These are phyloP conservation scores for Camelina sativa DNA, from an alignment of 345 rosid species.

Conservation along the genomic window DNA sequence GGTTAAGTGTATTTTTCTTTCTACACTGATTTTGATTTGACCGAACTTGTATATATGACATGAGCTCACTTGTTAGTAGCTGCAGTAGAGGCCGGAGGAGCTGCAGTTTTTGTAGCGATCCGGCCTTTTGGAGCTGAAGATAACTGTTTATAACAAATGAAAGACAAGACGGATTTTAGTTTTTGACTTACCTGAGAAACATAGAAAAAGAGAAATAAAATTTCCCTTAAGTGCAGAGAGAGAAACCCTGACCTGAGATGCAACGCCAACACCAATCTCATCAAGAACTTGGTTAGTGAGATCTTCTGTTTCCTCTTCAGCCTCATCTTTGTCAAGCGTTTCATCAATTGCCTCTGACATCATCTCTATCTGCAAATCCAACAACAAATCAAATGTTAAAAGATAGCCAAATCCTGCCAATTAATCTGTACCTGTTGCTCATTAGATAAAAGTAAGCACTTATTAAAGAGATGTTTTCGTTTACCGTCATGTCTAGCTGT, in stretches of 20 bases:
- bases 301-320: constrained; percentile 98
- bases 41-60: neutral
- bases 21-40: constrained; percentile 3
- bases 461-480: neutral
- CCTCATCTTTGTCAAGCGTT: constrained; percentile 97
- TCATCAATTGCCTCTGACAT: constrained; percentile 98
- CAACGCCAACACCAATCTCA: constrained; percentile 96
- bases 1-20: neutral
- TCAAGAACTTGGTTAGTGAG: constrained; percentile 99
- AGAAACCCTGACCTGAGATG: constrained; percentile 78
- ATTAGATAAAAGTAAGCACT: neutral
- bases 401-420: neutral
- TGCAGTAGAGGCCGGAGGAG: constrained; percentile 33
- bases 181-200: neutral
- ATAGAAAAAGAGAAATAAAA: no score
- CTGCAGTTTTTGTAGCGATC: constrained; percentile 46
- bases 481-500: constrained; percentile 96
- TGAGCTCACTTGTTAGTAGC: constrained; percentile 28
- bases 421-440: neutral
- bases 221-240: neutral
- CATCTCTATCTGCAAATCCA: constrained; percentile 81
- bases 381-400: neutral
- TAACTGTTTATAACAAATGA: constrained; percentile 51
- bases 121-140: constrained; percentile 98
- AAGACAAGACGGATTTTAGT: constrained; percentile 4